Evolutionary conservation across 306 rosid genomes (phyloP).

Genomic region (Canavalia ensiformis): DNA sequence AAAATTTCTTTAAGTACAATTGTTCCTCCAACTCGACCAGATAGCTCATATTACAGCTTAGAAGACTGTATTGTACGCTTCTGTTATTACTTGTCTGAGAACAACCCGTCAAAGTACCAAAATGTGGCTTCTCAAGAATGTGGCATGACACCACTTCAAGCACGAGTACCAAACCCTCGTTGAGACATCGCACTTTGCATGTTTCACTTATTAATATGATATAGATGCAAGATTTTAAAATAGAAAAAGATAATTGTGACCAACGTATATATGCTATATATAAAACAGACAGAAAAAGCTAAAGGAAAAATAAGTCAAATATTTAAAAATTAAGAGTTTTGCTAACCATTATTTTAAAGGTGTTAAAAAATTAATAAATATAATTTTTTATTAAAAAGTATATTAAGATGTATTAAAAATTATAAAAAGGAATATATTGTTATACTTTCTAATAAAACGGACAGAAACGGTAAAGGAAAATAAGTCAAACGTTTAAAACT

Average conservation of each 20-base stretch:
- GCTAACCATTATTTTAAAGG: too few relatives aligned
- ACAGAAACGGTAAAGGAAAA: neutral
- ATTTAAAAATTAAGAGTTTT: neutral
- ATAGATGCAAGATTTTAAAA: neutral
- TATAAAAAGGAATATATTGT: too few relatives aligned
- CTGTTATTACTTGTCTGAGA: neutral
- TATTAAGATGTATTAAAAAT: too few relatives aligned
- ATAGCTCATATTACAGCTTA: neutral
- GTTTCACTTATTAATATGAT: neutral
- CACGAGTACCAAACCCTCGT: neutral
- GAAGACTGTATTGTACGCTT: neutral
- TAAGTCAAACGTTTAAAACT: too few relatives aligned
- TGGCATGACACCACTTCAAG: neutral
- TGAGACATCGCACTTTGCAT: neutral
- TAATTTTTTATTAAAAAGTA: too few relatives aligned
- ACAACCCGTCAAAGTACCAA: slow-evolving; percentile 2
- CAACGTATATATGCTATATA: neutral
- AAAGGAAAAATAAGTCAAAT: neutral
- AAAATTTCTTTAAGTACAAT: too few relatives aligned
- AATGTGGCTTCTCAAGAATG: neutral
- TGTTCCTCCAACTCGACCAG: neutral
- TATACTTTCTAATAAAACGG: neutral
- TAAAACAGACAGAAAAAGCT: neutral
- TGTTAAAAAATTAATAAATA: too few relatives aligned
- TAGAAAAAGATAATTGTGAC: neutral